phyloP scores from a whole-genome alignment of 2,329 filamentous ascomycete genomes.

The Xylariaceae sp. region DNA sequence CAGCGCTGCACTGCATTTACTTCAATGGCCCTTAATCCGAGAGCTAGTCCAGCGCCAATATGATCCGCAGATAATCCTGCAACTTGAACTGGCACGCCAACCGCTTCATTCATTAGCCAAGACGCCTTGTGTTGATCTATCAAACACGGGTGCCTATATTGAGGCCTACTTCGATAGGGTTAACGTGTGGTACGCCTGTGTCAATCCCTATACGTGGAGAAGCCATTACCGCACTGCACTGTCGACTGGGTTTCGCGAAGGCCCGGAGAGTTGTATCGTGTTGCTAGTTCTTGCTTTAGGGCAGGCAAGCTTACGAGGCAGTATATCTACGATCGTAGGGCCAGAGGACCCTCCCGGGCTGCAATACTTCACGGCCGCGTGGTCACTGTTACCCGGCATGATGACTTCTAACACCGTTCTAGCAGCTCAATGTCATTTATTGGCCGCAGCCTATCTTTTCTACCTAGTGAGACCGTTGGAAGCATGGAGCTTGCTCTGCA shows the following conservation, averaged over 20 bases:
- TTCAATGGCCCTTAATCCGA: constrained; percentile 80
- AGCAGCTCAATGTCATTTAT: constrained; percentile 77
- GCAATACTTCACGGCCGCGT: constrained; percentile 79
- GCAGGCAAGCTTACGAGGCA: constrained; percentile 73
- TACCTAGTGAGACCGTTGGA: constrained; percentile 81
- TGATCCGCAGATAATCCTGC: constrained; percentile 78
- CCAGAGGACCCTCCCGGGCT: constrained; percentile 74
- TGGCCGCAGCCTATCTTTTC: constrained; percentile 81
- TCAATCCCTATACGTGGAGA: constrained; percentile 80
- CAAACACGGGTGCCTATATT: constrained; percentile 74
- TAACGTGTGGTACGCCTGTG: constrained; percentile 84
- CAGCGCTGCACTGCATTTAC: constrained; percentile 74
- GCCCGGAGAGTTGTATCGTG: constrained; percentile 81
- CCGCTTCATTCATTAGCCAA: constrained; percentile 70
- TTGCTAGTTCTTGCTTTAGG: constrained; percentile 77
- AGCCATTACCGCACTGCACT: constrained; percentile 75
- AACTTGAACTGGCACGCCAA: constrained; percentile 78
- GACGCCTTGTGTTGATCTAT: constrained; percentile 69
- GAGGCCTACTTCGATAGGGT: constrained; percentile 80
- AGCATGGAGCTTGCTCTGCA: constrained; percentile 80
- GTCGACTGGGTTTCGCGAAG: constrained; percentile 75
- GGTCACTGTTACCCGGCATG: constrained; percentile 74
- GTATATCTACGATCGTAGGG: constrained; percentile 71
- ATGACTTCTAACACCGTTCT: constrained; percentile 80
- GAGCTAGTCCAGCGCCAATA: constrained; percentile 77